Percentiles rank a stretch among this genome's conserved stretches.
Conservation (phyloP, 805 yeast genomes). For the Ogataea angusta region DNA sequence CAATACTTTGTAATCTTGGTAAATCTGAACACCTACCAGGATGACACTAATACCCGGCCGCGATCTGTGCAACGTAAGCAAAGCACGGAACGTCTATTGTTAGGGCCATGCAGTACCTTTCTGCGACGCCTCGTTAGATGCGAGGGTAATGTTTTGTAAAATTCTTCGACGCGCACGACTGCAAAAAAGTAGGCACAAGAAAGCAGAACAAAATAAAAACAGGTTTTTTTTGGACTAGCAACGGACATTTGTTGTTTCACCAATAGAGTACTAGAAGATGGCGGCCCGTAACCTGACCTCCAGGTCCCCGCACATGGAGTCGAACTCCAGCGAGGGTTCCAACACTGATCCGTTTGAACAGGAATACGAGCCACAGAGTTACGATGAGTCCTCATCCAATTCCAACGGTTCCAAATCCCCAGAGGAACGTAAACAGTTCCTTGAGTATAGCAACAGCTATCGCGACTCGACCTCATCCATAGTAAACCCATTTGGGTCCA, state of each 20-base stretch:
- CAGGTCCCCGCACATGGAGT: slow-evolving; percentile 32
- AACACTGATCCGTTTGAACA: slow-evolving; percentile 31
- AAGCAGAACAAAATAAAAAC: slow-evolving; percentile 10
- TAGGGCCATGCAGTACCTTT: not conserved
- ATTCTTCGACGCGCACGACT: slow-evolving; percentile 10
- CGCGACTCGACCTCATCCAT: slow-evolving; percentile 30
- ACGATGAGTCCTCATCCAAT: slow-evolving; percentile 24
- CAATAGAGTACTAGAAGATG: slow-evolving; percentile 15
- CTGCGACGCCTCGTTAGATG: slow-evolving; percentile 4
- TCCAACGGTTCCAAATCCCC: slow-evolving; percentile 20
- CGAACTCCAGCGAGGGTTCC: slow-evolving; percentile 25
- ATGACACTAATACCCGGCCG: not conserved
- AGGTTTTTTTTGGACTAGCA: slow-evolving; percentile 2
- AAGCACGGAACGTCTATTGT: not conserved
- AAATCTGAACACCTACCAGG: no score
- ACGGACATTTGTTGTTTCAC: slow-evolving; percentile 3
- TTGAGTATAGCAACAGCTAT: slow-evolving; percentile 24
- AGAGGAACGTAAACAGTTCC: slow-evolving; percentile 21
- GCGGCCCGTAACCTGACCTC: slow-evolving; percentile 34
- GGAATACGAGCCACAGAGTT: slow-evolving; percentile 32
- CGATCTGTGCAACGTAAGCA: not conserved
- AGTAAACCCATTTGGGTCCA: slow-evolving; percentile 31
- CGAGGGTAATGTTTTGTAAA: slow-evolving; percentile 1
- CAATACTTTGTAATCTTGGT: not conserved
- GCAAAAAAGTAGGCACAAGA: slow-evolving; percentile 8